Base-by-base conservation (phyloP, 495 filamentous ascomycete species). In the Immersiella caudata region DNA sequence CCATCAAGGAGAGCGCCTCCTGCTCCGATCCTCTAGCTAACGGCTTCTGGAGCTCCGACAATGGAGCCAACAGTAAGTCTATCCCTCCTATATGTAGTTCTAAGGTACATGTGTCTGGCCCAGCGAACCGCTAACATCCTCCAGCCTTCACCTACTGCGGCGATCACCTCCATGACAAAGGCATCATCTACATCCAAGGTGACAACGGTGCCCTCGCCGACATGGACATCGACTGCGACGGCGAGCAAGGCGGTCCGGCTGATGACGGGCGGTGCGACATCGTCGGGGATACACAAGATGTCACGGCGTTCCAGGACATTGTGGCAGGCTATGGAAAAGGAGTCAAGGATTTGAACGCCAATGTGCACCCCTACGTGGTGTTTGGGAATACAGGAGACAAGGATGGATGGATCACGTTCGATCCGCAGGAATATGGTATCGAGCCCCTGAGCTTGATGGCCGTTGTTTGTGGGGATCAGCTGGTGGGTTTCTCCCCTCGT, bases 211-310 rank as follows among this genome's bases (percentile, higher is more conserved):
- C 70, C 16, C 67, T 80, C 14, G 75, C 78, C 27, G 80, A 86
- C 74, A 89, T 90, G 87, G 88, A 90, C 71, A 80, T 91, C 62
- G 88, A 90, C 76, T 90, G 89, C 72, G 87, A 91, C 70, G 89
- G 88, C 7, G 73, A 76, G n/a, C 81, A 86, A 64, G 73, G 76
- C 11, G 71, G 76, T 4, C 73, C 74, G 0, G 85, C 84, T 0
- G 83, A 83, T 64, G 79, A 82, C 63, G 76, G 78, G 33, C 76
- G 80, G 2, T 88, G 87, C 68, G 74, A 71, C 21, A 80, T 79
- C 58, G 86, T 85, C 56, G 68, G 62, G 0, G 80, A 82, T 49
- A 85, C 82, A 0, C 87, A 91, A 72, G 69, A 71, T 46, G 70
- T 80, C 55, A 90, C 88, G 2, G 78, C 83, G 0, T 90, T 88